Base-by-base conservation (phyloP, 345 rosid genomes). In the Crucihimalaya himalaica region DNA sequence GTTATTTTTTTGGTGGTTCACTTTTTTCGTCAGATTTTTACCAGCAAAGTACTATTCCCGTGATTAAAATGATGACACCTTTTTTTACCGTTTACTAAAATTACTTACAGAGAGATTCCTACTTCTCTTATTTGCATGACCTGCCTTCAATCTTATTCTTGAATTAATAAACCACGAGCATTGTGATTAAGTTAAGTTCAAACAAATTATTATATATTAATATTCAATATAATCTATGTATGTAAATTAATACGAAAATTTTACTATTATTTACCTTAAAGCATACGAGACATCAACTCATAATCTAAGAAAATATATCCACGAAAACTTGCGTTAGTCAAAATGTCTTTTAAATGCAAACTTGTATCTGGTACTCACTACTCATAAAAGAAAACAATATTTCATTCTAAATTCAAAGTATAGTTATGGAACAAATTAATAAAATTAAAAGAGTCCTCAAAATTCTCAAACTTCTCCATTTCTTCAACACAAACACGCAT, bases 21-120 rank as follows among this genome's bases (percentile, higher is more conserved):
- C 62, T 40, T 59, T 50, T 50, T 35, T 53, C 29, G 72, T 48
- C 48, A 56, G 72, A 20, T 43, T 63, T 63, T 43, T 53, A 53
- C 45, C 18, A 63, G 28, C 18, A 73, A 12, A 45, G 18, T 29
- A 32, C 55, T 34, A 54, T 76, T 68, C 25, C 75, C 73, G 63
- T 78, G 66, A 75, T 73, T 78, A 82, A 85, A 84, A 78, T 88
- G 68, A 78, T 83, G 51, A 31, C 1, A 58, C 35, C 19, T 78
- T 79, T 84, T 63, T 63, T 61, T 1, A 73, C 80, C 61, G 73
- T 83, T 21, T 74, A 75, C 20, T 13, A 74, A 52, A 62, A 51
- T 72, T 64, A 32, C 58, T 1, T 5, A 9, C 8, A 51, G 4
- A 15, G 15, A 25, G 15, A 40, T 40, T 10, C 6, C 4, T 53